Evolutionary conservation across 805 yeast species (phyloP).

Genomic region (Ascoidea asiatica): DNA sequence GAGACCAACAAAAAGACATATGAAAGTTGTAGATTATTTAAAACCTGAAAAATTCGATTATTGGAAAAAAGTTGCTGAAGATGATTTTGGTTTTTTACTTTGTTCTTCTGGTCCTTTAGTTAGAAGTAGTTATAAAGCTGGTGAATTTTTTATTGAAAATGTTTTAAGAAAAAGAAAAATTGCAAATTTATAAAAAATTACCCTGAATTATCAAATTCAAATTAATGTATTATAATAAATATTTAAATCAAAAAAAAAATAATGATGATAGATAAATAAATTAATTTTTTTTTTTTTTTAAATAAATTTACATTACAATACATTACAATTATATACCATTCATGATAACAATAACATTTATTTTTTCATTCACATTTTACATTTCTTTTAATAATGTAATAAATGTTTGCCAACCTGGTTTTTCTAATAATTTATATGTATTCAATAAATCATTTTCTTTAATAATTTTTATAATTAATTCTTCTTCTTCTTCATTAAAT

Average conservation of each 20-base stretch:
- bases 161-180: constrained; percentile 53
- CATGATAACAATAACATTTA: no score
- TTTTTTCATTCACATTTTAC: no score
- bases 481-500: constrained; percentile 40
- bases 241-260: no score
- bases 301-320: no score
- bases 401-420: constrained; percentile 77
- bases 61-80: constrained; percentile 75
- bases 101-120: constrained; percentile 98
- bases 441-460: constrained; percentile 26
- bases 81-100: constrained; percentile 83
- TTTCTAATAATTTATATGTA: constrained; percentile 37
- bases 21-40: constrained; percentile 93
- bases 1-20: constrained; percentile 97
- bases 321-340: no score
- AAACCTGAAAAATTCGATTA: constrained; percentile 88
- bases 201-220: no score
- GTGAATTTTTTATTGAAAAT: constrained; percentile 93
- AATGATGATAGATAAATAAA: no score
- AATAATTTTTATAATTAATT: constrained; percentile 34
- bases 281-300: no score
- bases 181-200: no score
- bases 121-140: constrained; percentile 94
- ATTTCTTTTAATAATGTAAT: constrained; percentile 21
- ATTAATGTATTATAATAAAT: background rate